Percentiles rank a stretch among this genome's conserved stretches.
Conservation (phyloP, 139 green algal species). For the Chloropicon primus region DNA sequence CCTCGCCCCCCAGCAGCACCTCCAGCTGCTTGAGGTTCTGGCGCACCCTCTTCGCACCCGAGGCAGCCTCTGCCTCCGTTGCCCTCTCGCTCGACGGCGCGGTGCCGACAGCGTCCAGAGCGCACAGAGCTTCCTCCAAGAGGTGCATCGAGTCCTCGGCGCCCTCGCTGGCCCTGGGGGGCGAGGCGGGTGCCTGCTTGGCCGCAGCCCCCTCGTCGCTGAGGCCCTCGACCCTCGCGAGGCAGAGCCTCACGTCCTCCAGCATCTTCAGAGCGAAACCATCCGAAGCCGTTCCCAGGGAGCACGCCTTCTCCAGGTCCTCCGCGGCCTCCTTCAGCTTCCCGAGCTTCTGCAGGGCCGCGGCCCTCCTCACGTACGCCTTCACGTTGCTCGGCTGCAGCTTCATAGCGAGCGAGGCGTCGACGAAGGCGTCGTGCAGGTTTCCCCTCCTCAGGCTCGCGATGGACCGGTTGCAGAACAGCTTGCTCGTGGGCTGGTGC, state of each 20-base stretch:
- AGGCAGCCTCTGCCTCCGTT: neutral
- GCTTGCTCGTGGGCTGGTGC: neutral
- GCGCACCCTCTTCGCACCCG: too few species aligned
- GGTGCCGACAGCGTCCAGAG: neutral
- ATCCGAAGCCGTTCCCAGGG: neutral
- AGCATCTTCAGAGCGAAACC: neutral
- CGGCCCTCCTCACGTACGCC: neutral
- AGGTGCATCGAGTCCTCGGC: too few species aligned
- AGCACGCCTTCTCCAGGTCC: neutral
- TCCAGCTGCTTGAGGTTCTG: too few species aligned
- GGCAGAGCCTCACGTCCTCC: neutral
- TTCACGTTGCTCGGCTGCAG: neutral
- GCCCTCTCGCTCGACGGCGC: neutral
- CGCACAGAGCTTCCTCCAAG: neutral
- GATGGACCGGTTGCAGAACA: neutral
- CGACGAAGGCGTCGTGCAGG: neutral
- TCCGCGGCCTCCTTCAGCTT: neutral
- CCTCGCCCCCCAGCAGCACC: neutral
- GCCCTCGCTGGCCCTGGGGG: too few species aligned
- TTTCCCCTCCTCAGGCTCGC: neutral
- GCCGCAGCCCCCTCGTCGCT: too few species aligned
- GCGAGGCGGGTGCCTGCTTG: too few species aligned
- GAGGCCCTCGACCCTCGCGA: neutral
- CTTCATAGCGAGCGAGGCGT: neutral
- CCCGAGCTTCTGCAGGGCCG: neutral